Evolutionary conservation across 495 filamentous ascomycete species (phyloP), one percentile per base, ranked within the genome.

Genomic region (Penicillium odoratum): DNA sequence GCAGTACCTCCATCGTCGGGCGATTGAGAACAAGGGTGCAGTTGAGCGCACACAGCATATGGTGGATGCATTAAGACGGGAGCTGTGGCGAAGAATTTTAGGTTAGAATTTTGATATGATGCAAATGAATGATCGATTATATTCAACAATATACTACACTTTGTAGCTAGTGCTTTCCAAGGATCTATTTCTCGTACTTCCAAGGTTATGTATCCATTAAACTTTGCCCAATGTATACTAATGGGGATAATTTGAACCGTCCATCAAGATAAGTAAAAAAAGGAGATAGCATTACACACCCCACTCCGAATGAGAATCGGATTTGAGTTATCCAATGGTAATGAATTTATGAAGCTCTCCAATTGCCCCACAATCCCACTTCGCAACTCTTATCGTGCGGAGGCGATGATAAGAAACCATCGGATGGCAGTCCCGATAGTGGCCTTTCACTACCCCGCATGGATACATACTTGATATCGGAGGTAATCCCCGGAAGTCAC

Each of bases 31-130:
- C 49, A 70, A 66, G 28, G 69, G 69, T 21, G 72, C 69, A 11
- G 67, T 70, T 13, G 70, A 68, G 42, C 58, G 70, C 38, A 70
- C 66, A 15, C 56, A 64, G 16, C 68, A 70, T 49, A 72, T 69
- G 68, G 58, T 56, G 6, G 47, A 46, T 36, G 69, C 69, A 48
- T 51, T 70, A 36, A 51, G 64, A 25, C 28, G 58, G 26, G 69
- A 72, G 57, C 38, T 72, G 18, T 55, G 63, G 55, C 58, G 69
- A 65, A 79, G 90, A 54, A 59, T 84, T 13, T 36, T 64, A 48
- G 63, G 62, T 44, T 67, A 46, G 57, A 48, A 16, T 18, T 49
- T 31, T 18, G 1, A 40, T 34, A 46, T 26, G 46, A 48, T 15
- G 11, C 7, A 48, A 48, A 29, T n/a, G 25, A 26, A 48, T 31